Percentiles rank a stretch among this genome's conserved stretches.
phyloP scores from a whole-genome alignment of 169 alveolate species.

The Eimeria tenella region DNA sequence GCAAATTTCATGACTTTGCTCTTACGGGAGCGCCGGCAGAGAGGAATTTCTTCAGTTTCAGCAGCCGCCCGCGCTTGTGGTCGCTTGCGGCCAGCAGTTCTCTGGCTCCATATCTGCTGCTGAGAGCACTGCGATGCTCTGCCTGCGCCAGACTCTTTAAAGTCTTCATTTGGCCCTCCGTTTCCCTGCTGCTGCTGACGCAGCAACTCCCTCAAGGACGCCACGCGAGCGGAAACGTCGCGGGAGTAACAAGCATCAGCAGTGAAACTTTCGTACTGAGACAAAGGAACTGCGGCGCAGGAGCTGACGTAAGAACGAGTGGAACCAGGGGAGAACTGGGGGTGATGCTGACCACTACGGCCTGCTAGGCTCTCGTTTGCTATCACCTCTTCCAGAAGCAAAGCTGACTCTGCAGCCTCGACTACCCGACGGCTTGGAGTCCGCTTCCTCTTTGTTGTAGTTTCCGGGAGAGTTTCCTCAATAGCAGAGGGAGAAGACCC shows the following conservation, averaged over 20 bases:
- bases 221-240: not conserved
- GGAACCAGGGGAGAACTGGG: not conserved
- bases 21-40: slow-evolving; percentile 55
- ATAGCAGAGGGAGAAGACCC: slow-evolving; percentile 9
- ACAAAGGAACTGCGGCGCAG: not conserved
- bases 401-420: slow-evolving; percentile 70
- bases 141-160: not conserved
- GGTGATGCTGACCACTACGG: not conserved
- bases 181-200: slow-evolving; percentile 36
- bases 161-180: not conserved
- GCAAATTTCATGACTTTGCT: too few species aligned
- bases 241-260: not conserved
- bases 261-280: not conserved
- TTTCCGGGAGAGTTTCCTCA: slow-evolving; percentile 1
- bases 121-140: not conserved
- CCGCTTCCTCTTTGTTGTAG: slow-evolving; percentile 53
- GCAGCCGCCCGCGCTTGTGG: not conserved
- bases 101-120: not conserved
- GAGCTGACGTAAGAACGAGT: not conserved
- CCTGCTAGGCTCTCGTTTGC: slow-evolving; percentile 32
- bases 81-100: not conserved
- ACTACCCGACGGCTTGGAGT: slow-evolving; percentile 74
- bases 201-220: slow-evolving; percentile 33
- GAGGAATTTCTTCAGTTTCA: slow-evolving; percentile 31
- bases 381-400: slow-evolving; percentile 66